Base-by-base conservation (phyloP, 106 monocot species). In the Cymbidium sinense region DNA sequence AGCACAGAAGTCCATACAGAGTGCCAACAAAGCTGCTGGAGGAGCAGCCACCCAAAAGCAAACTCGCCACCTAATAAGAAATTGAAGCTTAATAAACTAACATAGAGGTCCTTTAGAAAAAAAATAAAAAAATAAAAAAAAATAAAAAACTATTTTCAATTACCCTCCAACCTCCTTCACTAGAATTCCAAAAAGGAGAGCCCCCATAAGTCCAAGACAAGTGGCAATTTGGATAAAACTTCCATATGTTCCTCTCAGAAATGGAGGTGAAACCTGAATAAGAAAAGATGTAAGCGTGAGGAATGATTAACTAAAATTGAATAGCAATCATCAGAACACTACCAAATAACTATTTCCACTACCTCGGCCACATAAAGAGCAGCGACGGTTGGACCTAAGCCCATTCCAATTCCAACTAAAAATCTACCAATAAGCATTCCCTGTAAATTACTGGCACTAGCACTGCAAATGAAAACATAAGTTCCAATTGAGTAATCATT, bases 161-260 rank as follows among this genome's bases (percentile, higher is more conserved):
- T 81, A 95, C 99, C 99, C 95, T 76, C 87, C 90, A 29, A 83
- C 64, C 72, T 85, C 85, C 80, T 90, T 99, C 11, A 86, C 95
- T 23, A 95, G 89, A 30, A 91, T 86, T 73, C 99, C 99, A 82
- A 93, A 75, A 34, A 99, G 81, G 20, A 95, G 87, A 25, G 99
- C 76, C 73, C 65, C 89, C 74, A 95, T 73, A 15, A 99, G 84
- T 77, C 99, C 99, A 84, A 99, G 90, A 71, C 99, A 99, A 52
- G 99, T 99, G 36, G 95, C 94, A 82, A 99, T 91, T 80, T 99
- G 99, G 87, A 95, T 89, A 33, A 99, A 88, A 76, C 99, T 93
- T 67, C 99, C 99, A 85, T 99, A 95, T 30, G 99, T 99, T 15
- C 99, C 99, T 77, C 99, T 90, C 67, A 99, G 83, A 79, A 81